Evolutionary conservation across 306 rosid species (phyloP).

Genomic region (Chamaecrista fasciculata): DNA sequence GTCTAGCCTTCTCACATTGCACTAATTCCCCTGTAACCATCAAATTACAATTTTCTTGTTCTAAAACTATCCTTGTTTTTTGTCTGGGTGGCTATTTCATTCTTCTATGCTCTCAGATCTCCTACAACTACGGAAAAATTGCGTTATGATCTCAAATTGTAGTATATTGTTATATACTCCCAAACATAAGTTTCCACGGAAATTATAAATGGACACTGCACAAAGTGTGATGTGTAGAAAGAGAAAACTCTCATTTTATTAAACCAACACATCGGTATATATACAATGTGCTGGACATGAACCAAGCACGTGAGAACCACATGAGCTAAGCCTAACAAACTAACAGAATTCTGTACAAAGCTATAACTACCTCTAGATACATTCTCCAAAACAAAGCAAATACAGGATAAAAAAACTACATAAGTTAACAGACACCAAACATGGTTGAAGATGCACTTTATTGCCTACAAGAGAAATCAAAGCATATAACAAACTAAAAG

Average conservation of each 20-base stretch:
- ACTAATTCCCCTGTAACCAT: neutral
- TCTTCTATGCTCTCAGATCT: neutral
- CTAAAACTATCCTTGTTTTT: neutral
- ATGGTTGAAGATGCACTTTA: neutral
- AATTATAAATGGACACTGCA: no score
- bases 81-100: neutral
- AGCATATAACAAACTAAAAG: neutral
- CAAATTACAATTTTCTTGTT: neutral
- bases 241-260: no score
- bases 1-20: neutral
- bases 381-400: neutral
- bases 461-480: neutral
- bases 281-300: no score
- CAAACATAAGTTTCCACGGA: no score
- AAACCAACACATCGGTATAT: no score
- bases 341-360: no score
- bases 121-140: neutral
- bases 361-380: neutral
- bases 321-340: no score
- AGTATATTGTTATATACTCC: neutral
- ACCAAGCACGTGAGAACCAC: no score
- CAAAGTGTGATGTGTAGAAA: neutral
- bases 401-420: neutral
- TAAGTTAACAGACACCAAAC: neutral
- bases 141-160: neutral